Base-by-base conservation (phyloP, 306 rosid genomes). In the Crataegus laevigata region DNA sequence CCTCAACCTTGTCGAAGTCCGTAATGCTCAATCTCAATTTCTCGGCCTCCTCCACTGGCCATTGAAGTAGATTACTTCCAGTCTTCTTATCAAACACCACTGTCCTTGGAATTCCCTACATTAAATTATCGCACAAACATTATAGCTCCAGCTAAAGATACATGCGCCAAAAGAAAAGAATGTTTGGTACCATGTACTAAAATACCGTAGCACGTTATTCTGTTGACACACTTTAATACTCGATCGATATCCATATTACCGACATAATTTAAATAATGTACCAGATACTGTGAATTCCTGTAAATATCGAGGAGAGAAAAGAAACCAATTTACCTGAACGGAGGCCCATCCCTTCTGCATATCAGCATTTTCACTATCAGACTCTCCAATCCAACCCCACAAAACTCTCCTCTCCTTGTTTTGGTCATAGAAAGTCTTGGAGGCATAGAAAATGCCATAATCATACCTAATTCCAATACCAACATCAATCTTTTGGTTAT, bases 381-480 rank as follows among this genome's bases (percentile, higher is more conserved):
- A 82, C 73, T 93, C 98, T 18, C 88, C 83, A 74, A 93, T 88
- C 98, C 98, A 93, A 51, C 97, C 90, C 98, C 98, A 93, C 88
- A 93, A 78, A 30, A 93, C 87, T 80, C 98, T 89, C 76, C 98
- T 91, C 2, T 26, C 45, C 68, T 76, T 87, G 3, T 62, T 81
- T 18, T 79, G 83, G 26, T 93, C 98, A 74, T 81, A 87, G 77
- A 93, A 93, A 3, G 93, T 81, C 84, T 93, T 93, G 68, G 98
- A 93, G 4, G 98, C 98, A 43, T 91, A 91, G 71, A 93, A 93
- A 1, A 81, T 72, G 3, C 98, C 97, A 51, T 91, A 91, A 25
- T 93, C 98, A 69, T 89, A 93, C 77, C 93, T 85, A 8, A 89
- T 43, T 8, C 97, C 96, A 83, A 85, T 85, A 36, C 96, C 98